Conservation (phyloP, 257 asterid genomes). For the Ophiorrhiza pumila region DNA sequence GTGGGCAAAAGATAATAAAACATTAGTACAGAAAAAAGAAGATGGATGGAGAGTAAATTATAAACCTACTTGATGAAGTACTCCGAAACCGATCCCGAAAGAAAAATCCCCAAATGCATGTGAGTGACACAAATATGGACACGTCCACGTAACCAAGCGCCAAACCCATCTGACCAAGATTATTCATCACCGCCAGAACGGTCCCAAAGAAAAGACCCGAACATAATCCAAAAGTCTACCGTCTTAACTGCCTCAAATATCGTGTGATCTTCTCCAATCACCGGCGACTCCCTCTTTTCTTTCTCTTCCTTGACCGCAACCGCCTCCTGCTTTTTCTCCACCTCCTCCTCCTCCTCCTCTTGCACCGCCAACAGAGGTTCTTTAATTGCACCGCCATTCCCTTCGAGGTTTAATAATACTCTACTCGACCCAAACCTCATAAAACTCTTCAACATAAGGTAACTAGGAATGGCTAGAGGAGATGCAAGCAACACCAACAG, state of each 20-base stretch:
- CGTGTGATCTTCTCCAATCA: slow-evolving; percentile 85
- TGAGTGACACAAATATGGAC: slow-evolving; percentile 86
- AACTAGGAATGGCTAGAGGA: slow-evolving; percentile 67
- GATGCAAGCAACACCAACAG: slow-evolving; percentile 59
- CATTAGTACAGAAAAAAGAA: neutral
- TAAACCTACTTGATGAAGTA: slow-evolving; percentile 76
- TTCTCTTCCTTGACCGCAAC: slow-evolving; percentile 14
- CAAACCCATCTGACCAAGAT: slow-evolving; percentile 88
- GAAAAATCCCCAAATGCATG: slow-evolving; percentile 91
- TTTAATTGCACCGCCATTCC: slow-evolving; percentile 1
- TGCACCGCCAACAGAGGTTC: slow-evolving; percentile 36
- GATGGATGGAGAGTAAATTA: neutral
- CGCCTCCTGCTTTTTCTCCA: slow-evolving; percentile 13
- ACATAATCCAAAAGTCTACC: slow-evolving; percentile 80
- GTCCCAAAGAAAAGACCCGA: slow-evolving; percentile 79
- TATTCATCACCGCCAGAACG: slow-evolving; percentile 88
- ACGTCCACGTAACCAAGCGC: slow-evolving; percentile 88
- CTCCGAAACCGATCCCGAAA: slow-evolving; percentile 83
- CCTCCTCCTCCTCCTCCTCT: slow-evolving; percentile 20
- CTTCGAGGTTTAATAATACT: slow-evolving; percentile 35
- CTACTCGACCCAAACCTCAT: slow-evolving; percentile 31
- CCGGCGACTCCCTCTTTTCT: slow-evolving; percentile 36
- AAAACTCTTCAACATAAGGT: slow-evolving; percentile 29
- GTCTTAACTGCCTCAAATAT: slow-evolving; percentile 54
- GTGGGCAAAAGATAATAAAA: too few relatives aligned